These are phyloP conservation scores for Scedosporium minutisporum DNA, from an alignment of 2,329 filamentous ascomycete genomes.

Conservation along the genomic window DNA sequence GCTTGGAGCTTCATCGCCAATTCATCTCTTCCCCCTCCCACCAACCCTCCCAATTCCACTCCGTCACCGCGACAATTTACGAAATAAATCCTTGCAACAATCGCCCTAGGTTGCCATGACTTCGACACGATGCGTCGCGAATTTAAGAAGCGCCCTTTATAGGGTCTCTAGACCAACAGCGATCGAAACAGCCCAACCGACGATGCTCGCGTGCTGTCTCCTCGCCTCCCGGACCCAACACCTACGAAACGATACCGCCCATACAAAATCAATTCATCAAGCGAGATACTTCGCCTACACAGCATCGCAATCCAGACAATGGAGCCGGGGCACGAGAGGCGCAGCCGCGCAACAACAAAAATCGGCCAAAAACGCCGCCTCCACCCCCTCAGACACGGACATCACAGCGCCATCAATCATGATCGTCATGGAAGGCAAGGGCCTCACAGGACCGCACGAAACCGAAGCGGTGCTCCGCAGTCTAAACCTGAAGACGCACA, in stretches of 20 bases:
- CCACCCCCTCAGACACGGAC: constrained; percentile 30
- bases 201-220: neutral
- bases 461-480: constrained; percentile 30
- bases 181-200: neutral
- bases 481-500: constrained; percentile 23
- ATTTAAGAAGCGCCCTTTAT: constrained; percentile 34
- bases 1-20: neutral
- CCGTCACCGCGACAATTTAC: neutral
- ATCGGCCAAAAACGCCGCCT: neutral
- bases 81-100: neutral
- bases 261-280: constrained; percentile 8
- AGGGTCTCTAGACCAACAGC: constrained; percentile 23
- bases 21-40: neutral
- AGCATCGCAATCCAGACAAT: neutral
- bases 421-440: constrained; percentile 28
- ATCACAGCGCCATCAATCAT: constrained; percentile 33
- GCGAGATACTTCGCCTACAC: neutral
- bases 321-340: neutral
- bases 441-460: constrained; percentile 26
- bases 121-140: constrained; percentile 27
- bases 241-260: constrained; percentile 1
- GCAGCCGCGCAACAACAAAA: neutral
- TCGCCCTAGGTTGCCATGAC: constrained; percentile 1
- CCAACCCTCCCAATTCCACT: neutral
- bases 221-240: neutral